Conservation (phyloP, 2,329 filamentous ascomycete genomes). For the Colletotrichum karsti region DNA sequence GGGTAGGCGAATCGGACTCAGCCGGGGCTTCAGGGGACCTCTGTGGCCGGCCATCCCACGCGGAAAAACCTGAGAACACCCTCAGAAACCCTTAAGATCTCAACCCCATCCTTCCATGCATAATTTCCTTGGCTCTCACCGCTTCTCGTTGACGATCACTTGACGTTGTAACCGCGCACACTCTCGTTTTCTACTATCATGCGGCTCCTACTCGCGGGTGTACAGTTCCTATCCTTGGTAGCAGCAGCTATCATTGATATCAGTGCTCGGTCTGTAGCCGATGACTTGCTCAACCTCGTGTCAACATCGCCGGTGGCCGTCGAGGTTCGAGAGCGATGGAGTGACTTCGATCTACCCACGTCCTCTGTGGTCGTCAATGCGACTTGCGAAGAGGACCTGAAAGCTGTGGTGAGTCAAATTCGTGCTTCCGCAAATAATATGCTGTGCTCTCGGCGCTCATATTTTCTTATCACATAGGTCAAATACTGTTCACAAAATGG, state of each 20-base stretch:
- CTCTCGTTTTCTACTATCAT: background rate
- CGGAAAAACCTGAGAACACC: background rate
- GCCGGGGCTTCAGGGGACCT: background rate
- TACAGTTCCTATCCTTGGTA: conserved; percentile 20
- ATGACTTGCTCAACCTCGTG: background rate
- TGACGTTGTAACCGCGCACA: background rate
- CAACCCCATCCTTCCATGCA: background rate
- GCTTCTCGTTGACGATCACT: background rate
- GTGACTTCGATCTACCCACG: conserved; percentile 27
- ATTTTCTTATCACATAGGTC: background rate
- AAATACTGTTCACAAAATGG: conserved; percentile 13
- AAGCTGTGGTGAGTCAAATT: background rate
- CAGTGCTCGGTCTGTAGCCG: background rate
- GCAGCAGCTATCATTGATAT: conserved; percentile 1
- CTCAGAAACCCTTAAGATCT: background rate
- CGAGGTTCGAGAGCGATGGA: conserved; percentile 29
- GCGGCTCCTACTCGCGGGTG: conserved; percentile 2
- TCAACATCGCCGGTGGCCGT: background rate
- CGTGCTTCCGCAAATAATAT: background rate
- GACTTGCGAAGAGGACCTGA: conserved; percentile 29
- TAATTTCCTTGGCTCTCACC: background rate
- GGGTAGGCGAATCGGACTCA: too few species aligned
- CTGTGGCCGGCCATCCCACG: background rate
- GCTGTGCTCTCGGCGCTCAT: background rate
- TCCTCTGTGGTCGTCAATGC: conserved; percentile 30